Evolutionary conservation across 371 early-diverging fungal species (phyloP), one percentile per base, ranked within the genome.

Genomic region (Mucor plumbeus): DNA sequence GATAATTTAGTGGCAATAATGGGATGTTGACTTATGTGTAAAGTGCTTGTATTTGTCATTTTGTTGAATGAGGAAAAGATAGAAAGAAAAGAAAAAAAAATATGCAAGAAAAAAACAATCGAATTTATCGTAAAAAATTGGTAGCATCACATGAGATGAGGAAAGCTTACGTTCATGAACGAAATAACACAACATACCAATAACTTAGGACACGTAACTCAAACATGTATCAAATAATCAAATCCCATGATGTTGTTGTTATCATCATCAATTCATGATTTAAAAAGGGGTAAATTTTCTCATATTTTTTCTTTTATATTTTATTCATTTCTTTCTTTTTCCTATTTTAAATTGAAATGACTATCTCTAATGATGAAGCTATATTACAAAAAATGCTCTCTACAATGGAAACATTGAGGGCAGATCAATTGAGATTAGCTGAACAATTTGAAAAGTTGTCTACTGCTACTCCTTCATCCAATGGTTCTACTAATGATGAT

Each of bases 1-100:
- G 91, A 85, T 15, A 94, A 66, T 72, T 93, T 93, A 63, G 85
- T 82, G 44, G 85, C 85, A 5, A 92, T 74, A 13, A 94, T 76
- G 43, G 94, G 94, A 69, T 94, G 93, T 47, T 64, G 60, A 66
- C 87, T 83, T 50, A 84, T 70, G 54, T 76, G 63, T 11, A 88
- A 34, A 43, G 38, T 64, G 1, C 58, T 13, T 19, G 67, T 66
- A 3, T 39, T 19, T 40, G 67, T 66, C 67, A 66, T 66, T 53
- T 63, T 73, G 36, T 34, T 26, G 44, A 50, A 60, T 13, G 41
- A 64, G 57, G 39, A 67, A 54, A n/a, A 59, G 65, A 68, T 61
- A 67, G 69, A 59, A 72, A 61, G 44, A 59, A 36, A 8, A 56
- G 35, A 71, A 56, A 53, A 64, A 65, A 68, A 56, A 44, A 68